Evolutionary conservation across 202 grass and related monocot genomes (phyloP), one percentile per base, ranked within the genome.

Genomic region (Schoenoplectus triqueter): DNA sequence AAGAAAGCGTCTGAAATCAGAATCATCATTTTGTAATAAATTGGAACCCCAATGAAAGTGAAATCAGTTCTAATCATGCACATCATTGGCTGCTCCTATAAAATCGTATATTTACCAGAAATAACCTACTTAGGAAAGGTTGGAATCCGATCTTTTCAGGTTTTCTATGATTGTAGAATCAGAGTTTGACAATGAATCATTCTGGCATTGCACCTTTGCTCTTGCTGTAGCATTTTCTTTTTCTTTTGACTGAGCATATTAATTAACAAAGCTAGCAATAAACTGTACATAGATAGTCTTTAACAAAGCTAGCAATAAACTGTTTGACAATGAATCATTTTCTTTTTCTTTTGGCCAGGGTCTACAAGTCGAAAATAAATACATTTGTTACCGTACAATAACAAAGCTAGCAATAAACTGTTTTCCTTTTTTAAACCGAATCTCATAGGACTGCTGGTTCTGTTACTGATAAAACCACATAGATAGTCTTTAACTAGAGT

Each of bases 1-100:
- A 73, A 21, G 17, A 73, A 21, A 69, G 41, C 40, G 39, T 69
- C 66, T 22, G 10, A 19, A 20, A 73, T 50, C 17, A n/a, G 19
- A 73, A 51, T 51, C 49, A 21, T 73, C 46, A 73, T 73, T 11
- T 17, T 72, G 45, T 14, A 68, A 62, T 73, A 11, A 67, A 67
- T 67, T 13, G 41, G 15, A 73, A 21, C 17, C 70, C 10, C 18
- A 73, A 52, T 20, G 17, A 22, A 51, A 51, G 18, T 50, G 15
- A 51, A 73, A 10, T 48, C 17, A 50, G 10, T 51, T 73, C 69
- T 50, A 49, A 73, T 73, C 7, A 50, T 19, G 45, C 17, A 0
- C 9, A 51, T 10, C 69, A 49, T 73, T 73, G 17, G 13, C 57
- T n/a, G 57, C 57, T 61, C 5, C 15, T 61, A 13, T 14, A n/a